Evolutionary conservation across 345 rosid species (phyloP), one percentile per base, ranked within the genome.

Genomic region (Limnanthes douglasii): DNA sequence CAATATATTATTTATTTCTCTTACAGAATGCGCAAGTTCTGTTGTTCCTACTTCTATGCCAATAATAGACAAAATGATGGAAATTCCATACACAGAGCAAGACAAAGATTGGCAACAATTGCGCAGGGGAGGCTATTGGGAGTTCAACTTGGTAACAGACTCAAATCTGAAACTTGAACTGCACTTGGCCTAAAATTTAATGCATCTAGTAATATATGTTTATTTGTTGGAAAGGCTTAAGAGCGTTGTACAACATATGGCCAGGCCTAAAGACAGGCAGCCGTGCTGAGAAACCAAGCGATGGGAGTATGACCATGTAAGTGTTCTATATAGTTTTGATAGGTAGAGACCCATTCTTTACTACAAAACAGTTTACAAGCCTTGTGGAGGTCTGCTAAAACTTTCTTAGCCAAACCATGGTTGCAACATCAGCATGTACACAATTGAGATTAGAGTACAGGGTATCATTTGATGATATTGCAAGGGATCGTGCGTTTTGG

Each of bases 171-270:
- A n/a, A n/a, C n/a, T n/a, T n/a, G n/a, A n/a, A n/a, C n/a, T n/a
- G n/a, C n/a, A n/a, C n/a, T n/a, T n/a, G n/a, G n/a, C n/a, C n/a
- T n/a, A n/a, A n/a, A n/a, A n/a, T n/a, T n/a, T n/a, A n/a, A n/a
- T n/a, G n/a, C n/a, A n/a, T n/a, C n/a, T n/a, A n/a, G 29, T 54
- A 41, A 32, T 41, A 48, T 27, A 11, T 45, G n/a, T 10, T 39
- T 23, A 33, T 29, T 31, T 43, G 14, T 3, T 41, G 38, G 7
- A 14, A 43, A 90, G 98, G 94, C 84, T 7, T 90, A 90, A 45
- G 98, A 90, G 52, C 74, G 95, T 6, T 95, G 98, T 34, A 90
- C 98, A 23, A 84, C 98, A 10, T 90, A 84, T 61, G 98, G 98
- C n/a, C n/a, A n/a, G n/a, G n/a, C 39, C 56, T 90, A 58, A 90